A percentile compares a stretch with the other conserved stretches of the same genome.
Evolutionary conservation across 345 rosid species (phyloP).

Genomic region (Arabis alpina): DNA sequence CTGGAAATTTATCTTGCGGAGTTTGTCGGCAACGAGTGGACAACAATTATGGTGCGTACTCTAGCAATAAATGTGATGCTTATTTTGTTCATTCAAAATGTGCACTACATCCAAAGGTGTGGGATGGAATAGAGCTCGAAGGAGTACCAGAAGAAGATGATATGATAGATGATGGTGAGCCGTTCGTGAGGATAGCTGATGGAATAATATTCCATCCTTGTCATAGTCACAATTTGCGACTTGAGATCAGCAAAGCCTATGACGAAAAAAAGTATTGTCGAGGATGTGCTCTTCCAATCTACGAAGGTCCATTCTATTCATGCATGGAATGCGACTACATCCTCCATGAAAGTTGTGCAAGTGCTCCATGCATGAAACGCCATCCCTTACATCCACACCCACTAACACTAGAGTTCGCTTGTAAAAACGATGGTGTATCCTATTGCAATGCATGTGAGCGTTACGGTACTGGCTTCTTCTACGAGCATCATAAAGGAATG

Average conservation of each 20-base stretch:
- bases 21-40: neutral
- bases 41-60: slow-evolving; percentile 4
- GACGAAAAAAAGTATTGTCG: neutral
- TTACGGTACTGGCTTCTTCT: neutral
- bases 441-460: neutral
- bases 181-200: slow-evolving; percentile 12
- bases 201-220: neutral
- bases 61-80: neutral
- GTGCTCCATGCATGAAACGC: neutral
- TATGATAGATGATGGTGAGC: slow-evolving; percentile 4
- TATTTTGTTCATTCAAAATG: slow-evolving; percentile 10
- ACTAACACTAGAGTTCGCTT: neutral
- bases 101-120: neutral
- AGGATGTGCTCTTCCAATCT: neutral
- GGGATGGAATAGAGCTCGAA: neutral
- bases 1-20: neutral
- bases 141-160: slow-evolving; percentile 14
- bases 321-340: neutral
- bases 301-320: neutral
- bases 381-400: neutral
- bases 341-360: slow-evolving; percentile 5
- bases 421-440: neutral
- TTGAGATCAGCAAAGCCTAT: neutral
- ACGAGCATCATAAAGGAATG: neutral
- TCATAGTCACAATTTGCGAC: neutral